Evolutionary conservation across 257 asterid species (phyloP).

Genomic region (Eucommia ulmoides): DNA sequence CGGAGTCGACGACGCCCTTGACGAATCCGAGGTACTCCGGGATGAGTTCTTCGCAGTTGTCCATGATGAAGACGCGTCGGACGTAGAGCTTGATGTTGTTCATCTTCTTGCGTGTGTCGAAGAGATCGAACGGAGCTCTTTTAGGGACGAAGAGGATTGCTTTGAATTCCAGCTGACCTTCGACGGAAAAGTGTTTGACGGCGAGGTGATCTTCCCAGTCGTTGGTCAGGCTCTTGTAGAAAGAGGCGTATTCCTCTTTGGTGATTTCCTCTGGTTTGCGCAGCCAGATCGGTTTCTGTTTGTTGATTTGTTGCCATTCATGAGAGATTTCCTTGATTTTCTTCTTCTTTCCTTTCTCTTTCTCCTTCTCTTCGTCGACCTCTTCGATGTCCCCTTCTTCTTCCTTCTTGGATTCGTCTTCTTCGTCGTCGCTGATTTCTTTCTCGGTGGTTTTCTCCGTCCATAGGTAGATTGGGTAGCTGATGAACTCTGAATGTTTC

Average conservation of each 20-base stretch:
- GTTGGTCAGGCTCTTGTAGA: constrained; percentile 73
- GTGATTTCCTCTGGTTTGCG: constrained; percentile 38
- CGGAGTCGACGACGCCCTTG: constrained; percentile 35
- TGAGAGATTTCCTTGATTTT: constrained; percentile 33
- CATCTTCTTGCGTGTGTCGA: constrained; percentile 59
- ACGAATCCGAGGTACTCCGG: constrained; percentile 33
- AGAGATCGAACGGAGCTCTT: constrained; percentile 73
- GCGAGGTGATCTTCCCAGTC: constrained; percentile 90
- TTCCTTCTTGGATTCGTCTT: constrained; percentile 32
- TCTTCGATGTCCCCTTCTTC: constrained; percentile 31
- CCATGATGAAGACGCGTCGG: constrained; percentile 71
- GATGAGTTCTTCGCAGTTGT: constrained; percentile 45
- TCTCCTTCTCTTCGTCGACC: constrained; percentile 23
- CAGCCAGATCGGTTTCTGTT: constrained; percentile 40
- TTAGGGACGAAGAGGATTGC: constrained; percentile 70
- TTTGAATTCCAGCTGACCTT: constrained; percentile 79
- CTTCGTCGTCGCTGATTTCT: constrained; percentile 38
- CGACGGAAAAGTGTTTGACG: constrained; percentile 75
- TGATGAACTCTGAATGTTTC: constrained; percentile 40
- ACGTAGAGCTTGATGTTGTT: constrained; percentile 77
- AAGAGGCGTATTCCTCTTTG: constrained; percentile 48
- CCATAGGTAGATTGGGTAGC: constrained; percentile 38
- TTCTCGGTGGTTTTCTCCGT: constrained; percentile 35
- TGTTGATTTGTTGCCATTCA: constrained; percentile 32
- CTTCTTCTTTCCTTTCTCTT: constrained; percentile 32